Evolutionary conservation across 176 grass and related monocot genomes (phyloP).

Genomic region (Rhipidocladum racemiflorum): DNA sequence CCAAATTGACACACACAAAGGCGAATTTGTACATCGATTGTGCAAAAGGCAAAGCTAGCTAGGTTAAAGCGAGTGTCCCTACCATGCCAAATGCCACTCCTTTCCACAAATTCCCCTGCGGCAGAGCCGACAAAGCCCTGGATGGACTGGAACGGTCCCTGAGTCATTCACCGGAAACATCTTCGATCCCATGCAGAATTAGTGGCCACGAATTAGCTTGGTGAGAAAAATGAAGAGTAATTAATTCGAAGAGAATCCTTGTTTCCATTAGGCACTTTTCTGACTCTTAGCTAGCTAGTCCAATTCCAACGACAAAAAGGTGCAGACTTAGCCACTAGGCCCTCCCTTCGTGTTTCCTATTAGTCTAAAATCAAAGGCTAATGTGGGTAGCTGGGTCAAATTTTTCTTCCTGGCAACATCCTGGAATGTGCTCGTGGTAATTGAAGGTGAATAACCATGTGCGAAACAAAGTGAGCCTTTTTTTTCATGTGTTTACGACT

Average conservation of each 20-base stretch:
- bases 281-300: slow-evolving; percentile 25
- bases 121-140: slow-evolving; percentile 14
- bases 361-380: slow-evolving; percentile 15
- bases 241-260: slow-evolving; percentile 20
- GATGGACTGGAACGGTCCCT: background rate
- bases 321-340: background rate
- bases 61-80: slow-evolving; percentile 1
- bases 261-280: slow-evolving; percentile 1
- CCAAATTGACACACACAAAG: background rate
- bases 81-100: background rate
- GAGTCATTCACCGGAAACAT: background rate
- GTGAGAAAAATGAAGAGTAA: background rate
- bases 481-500: background rate
- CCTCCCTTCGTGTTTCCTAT: slow-evolving; percentile 10
- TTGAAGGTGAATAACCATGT: background rate
- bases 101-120: slow-evolving; percentile 38
- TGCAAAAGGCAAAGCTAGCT: slow-evolving; percentile 13
- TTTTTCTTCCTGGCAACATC: background rate
- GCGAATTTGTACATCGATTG: background rate
- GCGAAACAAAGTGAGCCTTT: background rate
- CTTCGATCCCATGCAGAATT: background rate
- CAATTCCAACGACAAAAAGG: slow-evolving; percentile 10
- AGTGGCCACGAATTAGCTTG: background rate
- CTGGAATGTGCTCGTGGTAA: slow-evolving; percentile 22
- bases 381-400: background rate